Conservation (phyloP, 148 eudicot genomes). For the Beta vulgaris region DNA sequence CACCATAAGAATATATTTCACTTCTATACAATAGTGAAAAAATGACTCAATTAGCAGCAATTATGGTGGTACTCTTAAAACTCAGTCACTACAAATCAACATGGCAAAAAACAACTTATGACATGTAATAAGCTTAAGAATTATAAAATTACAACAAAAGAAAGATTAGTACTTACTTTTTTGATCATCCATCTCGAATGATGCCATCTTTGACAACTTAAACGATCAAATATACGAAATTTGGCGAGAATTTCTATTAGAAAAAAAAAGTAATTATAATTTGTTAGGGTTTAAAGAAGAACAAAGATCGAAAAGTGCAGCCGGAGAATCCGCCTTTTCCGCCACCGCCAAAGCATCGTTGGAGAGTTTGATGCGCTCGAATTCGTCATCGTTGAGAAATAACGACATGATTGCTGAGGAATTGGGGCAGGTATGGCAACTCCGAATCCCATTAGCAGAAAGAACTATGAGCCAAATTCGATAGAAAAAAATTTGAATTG, state of each 20-base stretch:
- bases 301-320: not conserved
- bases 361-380: too few species aligned
- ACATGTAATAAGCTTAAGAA: not conserved
- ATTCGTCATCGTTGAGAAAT: too few species aligned
- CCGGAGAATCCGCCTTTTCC: too few species aligned
- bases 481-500: too few species aligned
- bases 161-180: slow-evolving; percentile 49
- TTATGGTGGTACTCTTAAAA: not conserved
- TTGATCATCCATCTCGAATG: slow-evolving; percentile 62
- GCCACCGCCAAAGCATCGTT: too few species aligned
- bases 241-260: not conserved
- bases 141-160: not conserved
- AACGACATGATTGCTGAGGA: too few species aligned
- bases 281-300: not conserved
- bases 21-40: not conserved
- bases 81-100: not conserved
- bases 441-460: too few species aligned
- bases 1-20: not conserved
- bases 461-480: too few species aligned
- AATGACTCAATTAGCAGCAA: not conserved
- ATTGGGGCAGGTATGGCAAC: too few species aligned
- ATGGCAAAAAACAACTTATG: not conserved
- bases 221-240: slow-evolving; percentile 21
- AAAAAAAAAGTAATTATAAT: not conserved
- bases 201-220: slow-evolving; percentile 38